A percentile compares a stretch with the other conserved stretches of the same genome.
Conservation (phyloP, 164 flowering plant species). For the Saururus chinensis region DNA sequence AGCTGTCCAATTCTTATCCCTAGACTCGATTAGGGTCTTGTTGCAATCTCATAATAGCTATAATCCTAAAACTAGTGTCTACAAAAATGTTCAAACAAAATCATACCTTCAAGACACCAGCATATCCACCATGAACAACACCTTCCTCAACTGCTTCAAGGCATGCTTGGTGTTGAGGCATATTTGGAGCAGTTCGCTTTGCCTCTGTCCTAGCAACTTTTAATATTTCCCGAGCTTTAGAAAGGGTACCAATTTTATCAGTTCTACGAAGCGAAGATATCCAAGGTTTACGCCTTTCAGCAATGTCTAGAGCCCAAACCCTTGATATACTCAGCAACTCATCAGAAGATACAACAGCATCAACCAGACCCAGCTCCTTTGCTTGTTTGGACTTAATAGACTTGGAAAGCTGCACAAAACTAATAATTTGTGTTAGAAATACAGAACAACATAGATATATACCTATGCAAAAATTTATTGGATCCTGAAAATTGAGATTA, state of each 20-base stretch:
- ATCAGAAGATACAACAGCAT: slow-evolving; percentile 60
- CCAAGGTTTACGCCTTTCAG: slow-evolving; percentile 78
- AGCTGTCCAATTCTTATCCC: no score
- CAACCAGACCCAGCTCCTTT: slow-evolving; percentile 74
- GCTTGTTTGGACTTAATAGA: slow-evolving; percentile 85
- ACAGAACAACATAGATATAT: no score
- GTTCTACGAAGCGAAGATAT: slow-evolving; percentile 65
- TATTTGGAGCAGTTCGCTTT: slow-evolving; percentile 53
- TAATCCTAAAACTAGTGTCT: no score
- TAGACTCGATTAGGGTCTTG: no score
- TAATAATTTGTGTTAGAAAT: no score
- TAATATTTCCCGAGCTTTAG: slow-evolving; percentile 62
- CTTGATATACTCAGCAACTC: slow-evolving; percentile 71
- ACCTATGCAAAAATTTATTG: background rate
- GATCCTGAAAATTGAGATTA: background rate
- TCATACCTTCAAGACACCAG: slow-evolving; percentile 76
- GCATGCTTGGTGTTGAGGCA: slow-evolving; percentile 92
- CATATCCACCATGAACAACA: slow-evolving; percentile 76
- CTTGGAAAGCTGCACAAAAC: slow-evolving; percentile 54
- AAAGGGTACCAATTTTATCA: slow-evolving; percentile 68
- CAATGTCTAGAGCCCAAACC: slow-evolving; percentile 83
- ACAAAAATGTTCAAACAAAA: background rate
- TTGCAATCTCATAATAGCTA: no score
- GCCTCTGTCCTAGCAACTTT: slow-evolving; percentile 60
- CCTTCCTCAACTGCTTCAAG: slow-evolving; percentile 91